Conservation (phyloP, 2,329 filamentous ascomycete species). For the Arthrobotrys megalospora region DNA sequence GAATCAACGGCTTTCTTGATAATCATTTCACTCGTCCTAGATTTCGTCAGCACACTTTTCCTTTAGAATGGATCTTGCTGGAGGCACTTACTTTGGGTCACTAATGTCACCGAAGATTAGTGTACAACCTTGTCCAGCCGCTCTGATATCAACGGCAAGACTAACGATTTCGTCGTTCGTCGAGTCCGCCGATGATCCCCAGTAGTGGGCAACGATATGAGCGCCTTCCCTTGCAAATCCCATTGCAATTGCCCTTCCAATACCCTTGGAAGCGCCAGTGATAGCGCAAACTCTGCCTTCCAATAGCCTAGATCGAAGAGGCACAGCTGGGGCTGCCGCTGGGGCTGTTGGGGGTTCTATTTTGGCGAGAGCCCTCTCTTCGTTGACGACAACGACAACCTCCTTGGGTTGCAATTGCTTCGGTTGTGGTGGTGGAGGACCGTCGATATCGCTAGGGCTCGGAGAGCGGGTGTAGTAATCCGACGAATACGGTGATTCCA, state of each 20-base stretch:
- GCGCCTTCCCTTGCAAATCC: constrained; percentile 77
- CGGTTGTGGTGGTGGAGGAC: constrained; percentile 22
- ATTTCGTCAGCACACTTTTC: constrained; percentile 2
- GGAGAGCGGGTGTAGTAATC: constrained; percentile 59
- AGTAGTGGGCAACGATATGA: constrained; percentile 65
- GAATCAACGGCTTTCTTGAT: constrained; percentile 63
- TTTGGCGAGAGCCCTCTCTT: constrained; percentile 51
- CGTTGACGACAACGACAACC: constrained; percentile 55
- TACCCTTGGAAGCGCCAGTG: constrained; percentile 79
- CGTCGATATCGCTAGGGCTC: constrained; percentile 54
- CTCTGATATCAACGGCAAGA: constrained; percentile 64
- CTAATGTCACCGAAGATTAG: constrained; percentile 64
- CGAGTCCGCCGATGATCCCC: constrained; percentile 63
- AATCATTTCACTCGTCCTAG: constrained; percentile 63
- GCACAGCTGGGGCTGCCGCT: constrained; percentile 52
- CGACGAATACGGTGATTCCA: constrained; percentile 56
- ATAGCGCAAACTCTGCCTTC: constrained; percentile 70
- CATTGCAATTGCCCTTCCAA: constrained; percentile 78
- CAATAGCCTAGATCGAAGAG: constrained; percentile 63
- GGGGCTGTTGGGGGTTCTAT: constrained; percentile 28
- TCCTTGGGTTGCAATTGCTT: constrained; percentile 53
- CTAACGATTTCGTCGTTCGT: constrained; percentile 65
- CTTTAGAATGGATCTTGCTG: neutral
- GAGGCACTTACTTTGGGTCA: constrained; percentile 62
- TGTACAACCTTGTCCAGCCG: constrained; percentile 64